Evolutionary conservation across 495 filamentous ascomycete species (phyloP).

Genomic region (Penicillium salamii): DNA sequence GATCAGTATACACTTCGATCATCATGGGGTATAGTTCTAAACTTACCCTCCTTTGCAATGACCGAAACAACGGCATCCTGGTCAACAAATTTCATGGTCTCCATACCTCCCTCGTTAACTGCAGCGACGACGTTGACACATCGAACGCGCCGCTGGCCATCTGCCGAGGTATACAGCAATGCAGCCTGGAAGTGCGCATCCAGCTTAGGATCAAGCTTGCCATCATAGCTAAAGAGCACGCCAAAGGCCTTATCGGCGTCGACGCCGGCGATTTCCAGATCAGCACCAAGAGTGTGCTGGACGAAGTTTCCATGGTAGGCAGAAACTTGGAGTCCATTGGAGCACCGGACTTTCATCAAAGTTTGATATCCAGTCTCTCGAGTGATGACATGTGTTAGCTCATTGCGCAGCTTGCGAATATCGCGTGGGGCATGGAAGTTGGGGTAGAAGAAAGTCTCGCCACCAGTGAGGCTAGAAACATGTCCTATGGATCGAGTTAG

Average conservation of each 20-base stretch:
- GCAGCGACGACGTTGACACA: conserved; percentile 92
- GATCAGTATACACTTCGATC: conserved; percentile 1
- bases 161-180: conserved; percentile 87
- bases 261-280: conserved; percentile 90
- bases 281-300: conserved; percentile 90
- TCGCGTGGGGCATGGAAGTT: conserved; percentile 91
- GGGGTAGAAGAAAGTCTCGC: conserved; percentile 92
- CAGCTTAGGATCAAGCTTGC: conserved; percentile 91
- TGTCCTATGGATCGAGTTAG: conserved; percentile 30
- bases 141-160: conserved; percentile 84
- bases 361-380: conserved; percentile 95
- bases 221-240: conserved; percentile 93
- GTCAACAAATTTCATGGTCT: conserved; percentile 87
- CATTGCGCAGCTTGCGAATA: conserved; percentile 74
- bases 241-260: conserved; percentile 92
- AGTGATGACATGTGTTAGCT: conserved; percentile 84
- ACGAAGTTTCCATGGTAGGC: conserved; percentile 94
- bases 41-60: conserved; percentile 80
- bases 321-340: conserved; percentile 91
- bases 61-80: conserved; percentile 88
- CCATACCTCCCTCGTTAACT: conserved; percentile 78
- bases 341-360: conserved; percentile 97
- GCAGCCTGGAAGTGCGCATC: conserved; percentile 98
- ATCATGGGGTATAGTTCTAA: neutral
- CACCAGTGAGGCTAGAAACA: conserved; percentile 63